Conservation (phyloP, 1,139 yeast genomes). For the Hansenula lynferdii region DNA sequence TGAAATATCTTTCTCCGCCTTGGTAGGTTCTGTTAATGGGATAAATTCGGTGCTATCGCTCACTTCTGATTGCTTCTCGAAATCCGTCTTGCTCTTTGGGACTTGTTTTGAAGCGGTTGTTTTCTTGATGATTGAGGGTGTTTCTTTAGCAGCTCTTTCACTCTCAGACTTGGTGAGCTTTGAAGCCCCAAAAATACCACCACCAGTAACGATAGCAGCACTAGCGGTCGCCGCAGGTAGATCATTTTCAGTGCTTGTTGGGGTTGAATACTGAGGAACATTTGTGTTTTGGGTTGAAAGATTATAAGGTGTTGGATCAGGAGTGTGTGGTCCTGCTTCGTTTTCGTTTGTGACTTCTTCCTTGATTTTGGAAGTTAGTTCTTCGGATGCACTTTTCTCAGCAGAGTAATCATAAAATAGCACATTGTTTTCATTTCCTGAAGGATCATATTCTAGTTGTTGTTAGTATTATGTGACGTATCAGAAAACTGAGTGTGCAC, state of each 20-base stretch:
- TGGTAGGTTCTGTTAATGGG: neutral
- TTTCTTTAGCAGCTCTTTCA: too few species aligned
- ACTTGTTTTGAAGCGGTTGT: neutral
- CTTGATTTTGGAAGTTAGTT: neutral
- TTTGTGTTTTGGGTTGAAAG: conserved; percentile 3
- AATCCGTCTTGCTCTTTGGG: neutral
- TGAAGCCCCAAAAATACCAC: neutral
- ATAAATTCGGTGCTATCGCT: neutral
- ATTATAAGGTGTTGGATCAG: conserved; percentile 16
- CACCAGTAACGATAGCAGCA: neutral
- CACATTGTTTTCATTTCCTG: conserved; percentile 22
- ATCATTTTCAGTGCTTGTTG: neutral
- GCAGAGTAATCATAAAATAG: conserved; percentile 13
- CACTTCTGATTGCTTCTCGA: neutral
- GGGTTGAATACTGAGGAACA: neutral
- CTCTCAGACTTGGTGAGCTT: neutral
- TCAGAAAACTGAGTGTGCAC: too few species aligned
- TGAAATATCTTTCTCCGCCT: neutral
- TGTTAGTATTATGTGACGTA: too few species aligned
- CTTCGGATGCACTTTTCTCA: neutral
- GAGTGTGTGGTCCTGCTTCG: conserved; percentile 12
- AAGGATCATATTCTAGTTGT: conserved; percentile 16
- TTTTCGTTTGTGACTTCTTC: conserved; percentile 5
- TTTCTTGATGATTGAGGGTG: too few species aligned
- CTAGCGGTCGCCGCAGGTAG: neutral